Base-by-base conservation (phyloP, 2,329 filamentous ascomycete genomes). In the Apiospora pterosperma region DNA sequence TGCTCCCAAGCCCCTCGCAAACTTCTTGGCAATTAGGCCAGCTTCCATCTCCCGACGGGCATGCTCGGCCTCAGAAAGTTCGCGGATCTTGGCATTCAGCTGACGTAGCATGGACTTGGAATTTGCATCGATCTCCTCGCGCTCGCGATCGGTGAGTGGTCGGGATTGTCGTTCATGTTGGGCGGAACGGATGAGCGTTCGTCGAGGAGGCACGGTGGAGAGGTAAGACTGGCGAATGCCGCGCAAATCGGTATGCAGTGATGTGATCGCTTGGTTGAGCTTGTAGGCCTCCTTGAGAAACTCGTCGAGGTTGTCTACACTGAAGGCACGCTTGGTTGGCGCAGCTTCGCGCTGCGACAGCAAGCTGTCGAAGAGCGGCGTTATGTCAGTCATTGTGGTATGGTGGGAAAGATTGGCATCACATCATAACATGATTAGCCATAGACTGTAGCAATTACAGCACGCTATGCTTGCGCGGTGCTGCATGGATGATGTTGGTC, bases 251-350 rank as follows among this genome's bases (percentile, higher is more conserved):
- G 82, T 82, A 71, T 93, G 89, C 39, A 99, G 88, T 61, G 90
- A 92, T 67, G 86, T 80, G 67, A 98, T 96, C 75, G 96, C 93
- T 8, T 89, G 86, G 75, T 97, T 96, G 93, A 98, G 97, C 75
- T 91, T 88, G 79, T 97, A 96, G 62, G 96, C 96, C 79, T 98
- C 95, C 75, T 95, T 93, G 38, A 98, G 82, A 75, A 98, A 99
- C 72, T 91, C 91, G 76, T 97, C 92, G 61, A 96, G 85, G 70
- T 78, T 84, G 69, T 85, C 80, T 60, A 82, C 71, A 64, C 76
- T 80, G 68, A 82, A 82, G 67, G 74, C 72, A 58, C 72, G 70
- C 62, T 73, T 79, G 14, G 84, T 82, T 8, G 82, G 78, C 34
- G 80, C 79, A 55, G 84, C 84, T 76, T 86, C 79, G 67, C 86